phyloP scores from a whole-genome alignment of 2,329 filamentous ascomycete species.

The Alternaria arborescens region DNA sequence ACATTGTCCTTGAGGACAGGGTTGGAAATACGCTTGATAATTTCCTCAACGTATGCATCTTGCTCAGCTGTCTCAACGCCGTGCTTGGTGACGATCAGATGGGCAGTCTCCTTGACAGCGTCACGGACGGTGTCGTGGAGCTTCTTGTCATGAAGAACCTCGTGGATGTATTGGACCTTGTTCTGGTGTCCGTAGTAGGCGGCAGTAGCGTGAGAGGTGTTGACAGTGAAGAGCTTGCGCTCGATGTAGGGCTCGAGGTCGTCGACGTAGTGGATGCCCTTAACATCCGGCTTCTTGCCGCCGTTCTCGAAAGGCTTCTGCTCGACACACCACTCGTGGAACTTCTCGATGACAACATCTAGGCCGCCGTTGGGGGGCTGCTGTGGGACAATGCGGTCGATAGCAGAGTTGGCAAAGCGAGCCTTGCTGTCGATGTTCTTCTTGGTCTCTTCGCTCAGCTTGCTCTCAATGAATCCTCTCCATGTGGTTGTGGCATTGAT shows the following conservation, averaged over 20 bases:
- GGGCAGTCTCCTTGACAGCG: constrained; percentile 84
- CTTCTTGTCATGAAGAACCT: constrained; percentile 80
- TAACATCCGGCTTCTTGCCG: constrained; percentile 73
- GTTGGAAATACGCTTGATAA: constrained; percentile 92
- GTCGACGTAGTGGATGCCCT: constrained; percentile 92
- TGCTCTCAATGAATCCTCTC: constrained; percentile 77
- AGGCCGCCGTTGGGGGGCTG: constrained; percentile 82
- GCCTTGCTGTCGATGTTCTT: constrained; percentile 76
- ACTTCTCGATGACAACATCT: constrained; percentile 95
- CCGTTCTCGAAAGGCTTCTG: constrained; percentile 78
- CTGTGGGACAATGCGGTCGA: constrained; percentile 96
- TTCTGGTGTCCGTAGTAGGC: constrained; percentile 93
- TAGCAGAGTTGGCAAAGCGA: constrained; percentile 95
- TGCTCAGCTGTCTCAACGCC: constrained; percentile 78
- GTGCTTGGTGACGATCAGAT: constrained; percentile 87
- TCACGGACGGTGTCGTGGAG: constrained; percentile 82
- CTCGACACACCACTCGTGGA: constrained; percentile 99
- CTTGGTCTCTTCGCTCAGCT: constrained; percentile 74
- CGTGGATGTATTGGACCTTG: constrained; percentile 87
- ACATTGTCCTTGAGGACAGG: constrained; percentile 91
- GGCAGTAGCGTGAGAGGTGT: constrained; percentile 95
- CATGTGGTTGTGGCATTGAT: constrained; percentile 93
- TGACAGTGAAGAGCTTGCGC: constrained; percentile 99
- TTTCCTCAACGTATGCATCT: constrained; percentile 86
- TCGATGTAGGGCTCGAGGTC: constrained; percentile 95